These are phyloP conservation scores for Diutina ranongensis DNA, from an alignment of 1,139 yeast species.

Conservation along the genomic window DNA sequence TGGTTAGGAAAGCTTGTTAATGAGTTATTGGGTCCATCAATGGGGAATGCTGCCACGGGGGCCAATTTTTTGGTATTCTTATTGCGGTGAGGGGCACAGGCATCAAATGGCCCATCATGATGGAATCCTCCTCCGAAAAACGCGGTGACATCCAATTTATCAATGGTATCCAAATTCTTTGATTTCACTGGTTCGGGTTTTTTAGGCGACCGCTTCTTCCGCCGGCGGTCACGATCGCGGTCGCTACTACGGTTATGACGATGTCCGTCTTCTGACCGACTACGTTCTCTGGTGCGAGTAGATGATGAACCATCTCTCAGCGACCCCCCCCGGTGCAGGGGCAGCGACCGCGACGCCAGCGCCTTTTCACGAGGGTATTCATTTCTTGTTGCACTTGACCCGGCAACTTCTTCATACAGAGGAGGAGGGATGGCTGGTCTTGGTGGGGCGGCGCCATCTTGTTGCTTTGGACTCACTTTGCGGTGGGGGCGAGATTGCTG, in stretches of 20 bases:
- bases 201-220: slow-evolving; percentile 10
- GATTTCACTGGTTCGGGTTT: slow-evolving; percentile 34
- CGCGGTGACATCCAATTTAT: slow-evolving; percentile 90
- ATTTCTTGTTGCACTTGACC: slow-evolving; percentile 25
- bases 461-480: not conserved
- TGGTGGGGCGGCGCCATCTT: slow-evolving; percentile 16
- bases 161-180: slow-evolving; percentile 79
- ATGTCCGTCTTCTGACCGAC: slow-evolving; percentile 7
- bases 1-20: slow-evolving; percentile 48
- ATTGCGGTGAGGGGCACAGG: slow-evolving; percentile 94
- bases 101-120: slow-evolving; percentile 98
- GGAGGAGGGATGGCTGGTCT: slow-evolving; percentile 21
- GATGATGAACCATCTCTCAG: slow-evolving; percentile 7
- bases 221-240: slow-evolving; percentile 10
- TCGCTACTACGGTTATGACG: slow-evolving; percentile 8
- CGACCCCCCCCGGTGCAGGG: slow-evolving; percentile 9
- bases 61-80: slow-evolving; percentile 62
- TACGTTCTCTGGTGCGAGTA: slow-evolving; percentile 7
- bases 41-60: slow-evolving; percentile 92
- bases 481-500: not conserved
- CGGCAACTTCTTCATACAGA: slow-evolving; percentile 61
- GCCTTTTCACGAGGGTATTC: slow-evolving; percentile 45
- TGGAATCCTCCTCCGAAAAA: slow-evolving; percentile 93
- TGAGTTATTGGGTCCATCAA: slow-evolving; percentile 86
- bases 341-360: slow-evolving; percentile 13